Conservation (phyloP, 2,329 filamentous ascomycete species). For the Fusarium nodosum region DNA sequence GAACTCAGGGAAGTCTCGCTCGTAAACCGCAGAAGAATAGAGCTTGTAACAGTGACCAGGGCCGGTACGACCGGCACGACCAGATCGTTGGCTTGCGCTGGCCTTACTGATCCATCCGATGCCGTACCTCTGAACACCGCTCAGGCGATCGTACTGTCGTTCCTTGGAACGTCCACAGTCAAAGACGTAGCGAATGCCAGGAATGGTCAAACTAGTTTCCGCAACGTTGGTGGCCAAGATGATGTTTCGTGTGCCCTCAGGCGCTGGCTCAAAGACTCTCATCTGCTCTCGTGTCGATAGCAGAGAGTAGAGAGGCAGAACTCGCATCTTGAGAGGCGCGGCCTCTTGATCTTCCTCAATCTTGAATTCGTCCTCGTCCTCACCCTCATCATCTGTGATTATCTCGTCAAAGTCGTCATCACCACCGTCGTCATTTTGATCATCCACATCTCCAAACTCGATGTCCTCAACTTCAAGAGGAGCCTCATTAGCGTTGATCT, state of each 20-base stretch:
- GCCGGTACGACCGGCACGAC: slow-evolving; percentile 94
- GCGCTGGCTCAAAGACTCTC: slow-evolving; percentile 86
- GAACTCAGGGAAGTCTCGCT: slow-evolving; percentile 88
- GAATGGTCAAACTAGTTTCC: slow-evolving; percentile 96
- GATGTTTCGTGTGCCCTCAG: slow-evolving; percentile 85
- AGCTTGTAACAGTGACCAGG: slow-evolving; percentile 96
- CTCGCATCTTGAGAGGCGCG: slow-evolving; percentile 80
- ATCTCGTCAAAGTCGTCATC: slow-evolving; percentile 72
- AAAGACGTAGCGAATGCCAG: slow-evolving; percentile 94
- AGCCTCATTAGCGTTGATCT: slow-evolving; percentile 81
- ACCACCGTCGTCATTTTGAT: slow-evolving; percentile 72
- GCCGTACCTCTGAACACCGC: slow-evolving; percentile 95
- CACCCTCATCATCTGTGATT: slow-evolving; percentile 69
- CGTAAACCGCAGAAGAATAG: slow-evolving; percentile 95
- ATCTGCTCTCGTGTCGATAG: slow-evolving; percentile 92
- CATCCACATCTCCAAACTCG: slow-evolving; percentile 79
- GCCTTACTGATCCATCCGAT: slow-evolving; percentile 98
- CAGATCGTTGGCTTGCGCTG: slow-evolving; percentile 89
- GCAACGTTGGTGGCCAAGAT: slow-evolving; percentile 96
- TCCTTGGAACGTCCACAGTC: slow-evolving; percentile 95
- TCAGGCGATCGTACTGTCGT: slow-evolving; percentile 86
- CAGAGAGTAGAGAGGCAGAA: slow-evolving; percentile 94
- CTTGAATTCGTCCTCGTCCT: slow-evolving; percentile 75
- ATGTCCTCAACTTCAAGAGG: slow-evolving; percentile 89
- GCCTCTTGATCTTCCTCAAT: slow-evolving; percentile 73